phyloP scores from a whole-genome alignment of 2,329 filamentous ascomycete species.

The Neurospora crassa region DNA sequence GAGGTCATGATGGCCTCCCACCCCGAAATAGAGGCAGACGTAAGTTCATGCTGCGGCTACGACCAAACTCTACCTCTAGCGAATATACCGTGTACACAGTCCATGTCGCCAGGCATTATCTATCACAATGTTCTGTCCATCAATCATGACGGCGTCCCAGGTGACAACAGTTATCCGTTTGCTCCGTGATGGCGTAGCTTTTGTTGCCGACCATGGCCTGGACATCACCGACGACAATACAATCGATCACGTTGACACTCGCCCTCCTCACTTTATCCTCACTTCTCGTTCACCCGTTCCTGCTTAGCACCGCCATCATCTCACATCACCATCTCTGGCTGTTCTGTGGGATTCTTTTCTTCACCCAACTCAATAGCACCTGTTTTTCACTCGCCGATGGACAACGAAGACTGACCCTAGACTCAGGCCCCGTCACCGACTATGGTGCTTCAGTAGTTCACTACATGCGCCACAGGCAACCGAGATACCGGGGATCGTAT shows the following conservation, averaged over 20 bases:
- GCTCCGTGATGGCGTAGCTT: neutral
- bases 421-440: conserved; percentile 75
- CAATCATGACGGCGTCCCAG: neutral
- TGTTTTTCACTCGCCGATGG: neutral
- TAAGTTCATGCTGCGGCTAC: conserved; percentile 11
- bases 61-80: neutral
- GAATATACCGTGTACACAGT: neutral
- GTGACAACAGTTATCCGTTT: neutral
- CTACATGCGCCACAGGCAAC: conserved; percentile 78
- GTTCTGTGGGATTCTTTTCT: neutral
- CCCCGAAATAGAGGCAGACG: conserved; percentile 16
- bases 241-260: neutral
- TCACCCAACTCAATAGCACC: neutral
- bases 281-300: neutral
- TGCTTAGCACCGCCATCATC: neutral
- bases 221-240: neutral
- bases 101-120: neutral
- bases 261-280: neutral
- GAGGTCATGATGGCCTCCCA: conserved; percentile 12
- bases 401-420: conserved; percentile 4
- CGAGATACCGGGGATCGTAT: conserved; percentile 63
- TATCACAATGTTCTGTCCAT: neutral
- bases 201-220: neutral
- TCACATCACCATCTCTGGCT: neutral
- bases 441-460: conserved; percentile 84